Base-by-base conservation (phyloP, 192 early-diverging fungal genomes). In the Backusella macrospora region DNA sequence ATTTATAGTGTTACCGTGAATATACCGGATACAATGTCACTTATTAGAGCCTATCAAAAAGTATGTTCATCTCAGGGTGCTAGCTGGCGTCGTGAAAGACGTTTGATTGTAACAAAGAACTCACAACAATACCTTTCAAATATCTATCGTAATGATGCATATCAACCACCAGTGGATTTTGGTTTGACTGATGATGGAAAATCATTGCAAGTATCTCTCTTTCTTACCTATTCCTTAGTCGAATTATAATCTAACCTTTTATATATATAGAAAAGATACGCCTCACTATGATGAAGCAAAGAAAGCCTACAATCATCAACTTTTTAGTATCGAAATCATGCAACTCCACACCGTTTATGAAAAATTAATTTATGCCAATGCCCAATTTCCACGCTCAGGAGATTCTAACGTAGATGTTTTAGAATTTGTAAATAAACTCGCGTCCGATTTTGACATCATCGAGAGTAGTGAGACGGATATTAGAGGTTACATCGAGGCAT, bases 371-470 rank as follows among this genome's bases (percentile, higher is more conserved):
- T 84, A 85, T 68, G 71, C 82, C 5, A 77, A 85, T 2, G 84
- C 83, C 5, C 18, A 75, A 7, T 92, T 93, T 69, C 93, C 93
- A 5, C 82, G 76, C 42, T 88, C 93, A 6, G 82, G 85, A 46
- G 84, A 91, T 47, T 71, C 78, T 14, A 88, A 91, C 72, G 66
- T 62, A 29, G 76, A 83, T 16, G 85, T 92, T 0, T 46, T 92
- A 13, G 80, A 83, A 9, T 87, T 88, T 73, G 85, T 90, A 12
- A 90, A 94, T 64, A 79, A 82, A 37, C 82, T 92, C 5, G 86
- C 87, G 2, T 62, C 70, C 2, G 91, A 93, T 68, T 86, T 91
- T 75, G 81, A 82, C 43, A 38, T 90, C 68, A 76, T 91, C 5
- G 80, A 79, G 12, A 75, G 82, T 7, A 86, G 82, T 23, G 79